Evolutionary conservation across 495 filamentous ascomycete species (phyloP).

Genomic region (Hyaloscypha bicolor): DNA sequence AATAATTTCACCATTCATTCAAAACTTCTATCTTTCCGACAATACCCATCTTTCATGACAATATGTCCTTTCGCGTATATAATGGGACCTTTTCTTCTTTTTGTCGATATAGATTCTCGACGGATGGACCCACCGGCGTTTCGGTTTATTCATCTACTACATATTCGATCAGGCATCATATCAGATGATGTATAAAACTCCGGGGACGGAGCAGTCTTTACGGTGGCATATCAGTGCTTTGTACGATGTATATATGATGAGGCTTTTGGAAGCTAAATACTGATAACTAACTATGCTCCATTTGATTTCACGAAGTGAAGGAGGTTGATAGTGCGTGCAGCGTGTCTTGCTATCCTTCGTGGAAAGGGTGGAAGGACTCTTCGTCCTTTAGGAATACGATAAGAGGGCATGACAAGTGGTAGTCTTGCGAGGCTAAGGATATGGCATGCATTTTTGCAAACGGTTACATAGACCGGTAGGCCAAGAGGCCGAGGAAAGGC

Average conservation of each 20-base stretch:
- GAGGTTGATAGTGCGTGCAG: slow-evolving; percentile 1
- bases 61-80: slow-evolving; percentile 14
- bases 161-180: not conserved
- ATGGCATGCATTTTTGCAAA: not conserved
- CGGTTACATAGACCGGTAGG: not conserved
- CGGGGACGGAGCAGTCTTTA: not conserved
- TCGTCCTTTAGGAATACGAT: not conserved
- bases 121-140: not conserved
- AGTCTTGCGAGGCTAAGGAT: not conserved
- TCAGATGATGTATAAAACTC: not conserved
- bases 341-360: slow-evolving; percentile 16
- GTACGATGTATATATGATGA: not conserved
- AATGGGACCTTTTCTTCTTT: slow-evolving; percentile 17
- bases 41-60: slow-evolving; percentile 15
- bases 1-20: slow-evolving; percentile 27
- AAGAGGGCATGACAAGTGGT: not conserved
- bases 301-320: not conserved
- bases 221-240: slow-evolving; percentile 4
- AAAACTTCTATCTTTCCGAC: slow-evolving; percentile 3
- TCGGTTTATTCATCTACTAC: not conserved
- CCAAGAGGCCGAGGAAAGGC: not conserved
- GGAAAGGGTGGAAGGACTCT: not conserved
- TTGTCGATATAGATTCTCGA: slow-evolving; percentile 24
- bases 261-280: not conserved
- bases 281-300: not conserved